Evolutionary conservation across 306 rosid genomes (phyloP).

Genomic region (Phaseolus lunatus): DNA sequence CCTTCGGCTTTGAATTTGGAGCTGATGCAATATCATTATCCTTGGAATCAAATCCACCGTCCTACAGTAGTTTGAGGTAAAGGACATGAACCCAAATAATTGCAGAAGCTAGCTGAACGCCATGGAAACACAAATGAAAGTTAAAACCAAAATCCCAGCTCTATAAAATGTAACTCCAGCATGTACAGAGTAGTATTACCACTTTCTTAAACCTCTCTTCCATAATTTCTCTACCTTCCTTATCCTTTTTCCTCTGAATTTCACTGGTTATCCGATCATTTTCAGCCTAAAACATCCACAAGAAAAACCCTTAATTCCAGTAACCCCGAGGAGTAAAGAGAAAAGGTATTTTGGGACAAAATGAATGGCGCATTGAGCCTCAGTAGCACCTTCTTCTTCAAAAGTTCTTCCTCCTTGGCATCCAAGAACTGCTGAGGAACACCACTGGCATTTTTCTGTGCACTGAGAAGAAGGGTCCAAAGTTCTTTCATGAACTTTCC

Average conservation of each 20-base stretch:
- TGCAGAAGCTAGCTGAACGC: constrained; percentile 99
- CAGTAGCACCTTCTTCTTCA: constrained; percentile 74
- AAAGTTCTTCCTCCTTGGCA: constrained; percentile 90
- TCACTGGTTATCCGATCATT: constrained; percentile 78
- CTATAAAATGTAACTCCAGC: constrained; percentile 70
- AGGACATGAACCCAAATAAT: constrained; percentile 99
- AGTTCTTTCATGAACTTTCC: constrained; percentile 98
- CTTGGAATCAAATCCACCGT: constrained; percentile 77
- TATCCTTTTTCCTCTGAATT: constrained; percentile 84
- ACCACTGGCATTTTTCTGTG: constrained; percentile 89
- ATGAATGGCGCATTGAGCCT: constrained; percentile 25
- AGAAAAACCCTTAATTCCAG: constrained; percentile 26
- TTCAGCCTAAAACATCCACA: constrained; percentile 72
- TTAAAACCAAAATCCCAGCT: constrained; percentile 76
- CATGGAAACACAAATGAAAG: constrained; percentile 84
- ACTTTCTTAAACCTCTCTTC: constrained; percentile 76
- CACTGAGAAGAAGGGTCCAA: constrained; percentile 90
- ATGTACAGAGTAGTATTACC: constrained; percentile 76
- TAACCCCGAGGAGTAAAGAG: neutral
- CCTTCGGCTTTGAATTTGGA: constrained; percentile 62
- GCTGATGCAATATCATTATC: constrained; percentile 62
- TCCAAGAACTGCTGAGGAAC: constrained; percentile 98
- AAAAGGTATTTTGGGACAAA: constrained; percentile 27
- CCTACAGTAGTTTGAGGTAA: constrained; percentile 99
- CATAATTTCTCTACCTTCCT: constrained; percentile 77